Evolutionary conservation across 495 filamentous ascomycete species (phyloP).

Genomic region (Lepidopterella palustris): DNA sequence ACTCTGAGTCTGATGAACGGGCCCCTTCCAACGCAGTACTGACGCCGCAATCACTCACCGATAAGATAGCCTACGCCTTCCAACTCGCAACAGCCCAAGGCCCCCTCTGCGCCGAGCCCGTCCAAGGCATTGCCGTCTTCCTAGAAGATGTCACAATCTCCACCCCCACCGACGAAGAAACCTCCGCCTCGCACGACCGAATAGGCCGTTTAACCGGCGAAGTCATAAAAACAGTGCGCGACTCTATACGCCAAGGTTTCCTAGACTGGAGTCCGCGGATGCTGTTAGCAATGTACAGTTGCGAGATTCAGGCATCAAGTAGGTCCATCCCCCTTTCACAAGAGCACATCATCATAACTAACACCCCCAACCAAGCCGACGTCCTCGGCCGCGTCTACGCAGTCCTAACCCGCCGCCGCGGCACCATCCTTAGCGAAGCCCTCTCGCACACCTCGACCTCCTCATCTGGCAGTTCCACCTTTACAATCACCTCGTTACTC

Average conservation of each 20-base stretch:
- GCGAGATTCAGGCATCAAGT: slow-evolving; percentile 88
- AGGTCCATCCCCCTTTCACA: slow-evolving; percentile 25
- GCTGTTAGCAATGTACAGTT: slow-evolving; percentile 96
- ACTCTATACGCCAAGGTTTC: slow-evolving; percentile 80
- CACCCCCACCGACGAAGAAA: slow-evolving; percentile 46
- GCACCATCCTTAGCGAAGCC: slow-evolving; percentile 78
- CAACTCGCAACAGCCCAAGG: slow-evolving; percentile 87
- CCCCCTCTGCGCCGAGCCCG: slow-evolving; percentile 86
- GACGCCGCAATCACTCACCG: slow-evolving; percentile 66
- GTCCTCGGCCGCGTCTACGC: slow-evolving; percentile 92
- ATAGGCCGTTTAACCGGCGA: slow-evolving; percentile 85
- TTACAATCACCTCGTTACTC: slow-evolving; percentile 77
- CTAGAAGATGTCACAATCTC: slow-evolving; percentile 69
- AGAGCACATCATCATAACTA: slow-evolving; percentile 87
- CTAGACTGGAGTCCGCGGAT: slow-evolving; percentile 92
- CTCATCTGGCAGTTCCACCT: slow-evolving; percentile 74
- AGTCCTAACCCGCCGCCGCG: slow-evolving; percentile 84
- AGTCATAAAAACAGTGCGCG: slow-evolving; percentile 77
- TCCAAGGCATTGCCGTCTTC: slow-evolving; percentile 89
- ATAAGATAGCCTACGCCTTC: slow-evolving; percentile 89
- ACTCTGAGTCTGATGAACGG: not conserved
- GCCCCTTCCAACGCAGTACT: slow-evolving; percentile 45
- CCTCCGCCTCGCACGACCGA: slow-evolving; percentile 52
- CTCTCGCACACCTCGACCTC: slow-evolving; percentile 62
- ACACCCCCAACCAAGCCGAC: slow-evolving; percentile 68